Percentiles rank a stretch among this genome's conserved stretches.
Conservation (phyloP, 176 grass and related monocot genomes). For the Musa schizocarpa region DNA sequence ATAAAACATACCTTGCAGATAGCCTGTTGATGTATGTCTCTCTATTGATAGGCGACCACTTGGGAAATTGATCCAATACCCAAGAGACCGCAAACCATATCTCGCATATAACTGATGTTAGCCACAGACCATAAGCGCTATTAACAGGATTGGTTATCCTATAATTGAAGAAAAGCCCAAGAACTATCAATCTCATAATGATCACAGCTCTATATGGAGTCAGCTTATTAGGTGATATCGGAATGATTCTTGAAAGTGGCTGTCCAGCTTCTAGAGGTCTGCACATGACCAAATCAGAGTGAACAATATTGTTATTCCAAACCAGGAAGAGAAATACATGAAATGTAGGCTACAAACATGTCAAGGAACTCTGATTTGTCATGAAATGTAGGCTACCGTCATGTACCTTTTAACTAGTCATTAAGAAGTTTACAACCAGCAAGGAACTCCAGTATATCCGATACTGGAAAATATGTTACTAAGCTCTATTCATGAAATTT, state of each 20-base stretch:
- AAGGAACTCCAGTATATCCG: not conserved
- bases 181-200: conserved; percentile 84
- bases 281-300: conserved; percentile 18
- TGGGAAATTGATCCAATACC: conserved; percentile 99
- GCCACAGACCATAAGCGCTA: conserved; percentile 82
- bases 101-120: conserved; percentile 94
- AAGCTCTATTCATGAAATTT: not conserved
- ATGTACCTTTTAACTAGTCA: not conserved
- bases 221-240: conserved; percentile 93
- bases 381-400: not conserved
- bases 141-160: conserved; percentile 91
- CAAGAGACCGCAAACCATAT: conserved; percentile 98
- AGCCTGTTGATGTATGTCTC: conserved; percentile 89
- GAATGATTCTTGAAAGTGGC: conserved; percentile 70
- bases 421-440: not conserved
- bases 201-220: conserved; percentile 94
- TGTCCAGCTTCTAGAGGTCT: conserved; percentile 76
- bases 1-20: conserved; percentile 61
- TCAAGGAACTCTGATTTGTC: not conserved
- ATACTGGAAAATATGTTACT: not conserved
- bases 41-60: conserved; percentile 87
- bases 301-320: not conserved
- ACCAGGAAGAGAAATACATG: not conserved
- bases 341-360: not conserved
- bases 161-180: conserved; percentile 98